A percentile compares a stretch with the other conserved stretches of the same genome.
phyloP scores from a whole-genome alignment of 805 yeast species.

The Alloascoidea hylecoeti region DNA sequence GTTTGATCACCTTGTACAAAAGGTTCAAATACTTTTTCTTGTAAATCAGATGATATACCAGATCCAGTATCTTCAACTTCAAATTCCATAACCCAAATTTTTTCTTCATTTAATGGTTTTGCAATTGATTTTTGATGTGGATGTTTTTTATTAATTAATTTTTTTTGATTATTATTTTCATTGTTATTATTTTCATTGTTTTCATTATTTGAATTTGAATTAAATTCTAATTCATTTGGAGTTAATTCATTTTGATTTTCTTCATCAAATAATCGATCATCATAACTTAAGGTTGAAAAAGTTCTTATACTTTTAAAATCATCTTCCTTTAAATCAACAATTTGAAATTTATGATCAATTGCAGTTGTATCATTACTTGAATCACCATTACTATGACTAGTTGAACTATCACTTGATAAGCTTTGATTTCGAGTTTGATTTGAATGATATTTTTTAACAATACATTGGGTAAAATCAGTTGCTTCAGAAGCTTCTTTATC shows the following conservation, averaged over 20 bases:
- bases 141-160: not conserved
- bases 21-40: slow-evolving; percentile 83
- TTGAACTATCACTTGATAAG: not conserved
- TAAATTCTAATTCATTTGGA: too few relatives aligned
- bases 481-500: slow-evolving; percentile 35
- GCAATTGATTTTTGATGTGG: slow-evolving; percentile 1
- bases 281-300: slow-evolving; percentile 2
- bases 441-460: slow-evolving; percentile 17
- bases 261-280: slow-evolving; percentile 8
- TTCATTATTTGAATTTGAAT: too few relatives aligned
- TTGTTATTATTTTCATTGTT: not conserved
- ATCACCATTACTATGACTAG: not conserved
- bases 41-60: slow-evolving; percentile 76
- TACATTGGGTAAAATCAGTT: slow-evolving; percentile 29
- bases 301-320: slow-evolving; percentile 6
- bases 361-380: too few relatives aligned
- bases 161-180: slow-evolving; percentile 5
- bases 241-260: slow-evolving; percentile 6
- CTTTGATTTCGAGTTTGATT: not conserved
- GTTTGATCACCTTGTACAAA: slow-evolving; percentile 97
- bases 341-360: not conserved
- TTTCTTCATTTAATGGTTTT: slow-evolving; percentile 14
- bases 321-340: slow-evolving; percentile 2
- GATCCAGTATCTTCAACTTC: slow-evolving; percentile 87
- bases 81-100: slow-evolving; percentile 47